phyloP scores from a whole-genome alignment of 179 eudicot genomes.

The Monotropa hypopitys region DNA sequence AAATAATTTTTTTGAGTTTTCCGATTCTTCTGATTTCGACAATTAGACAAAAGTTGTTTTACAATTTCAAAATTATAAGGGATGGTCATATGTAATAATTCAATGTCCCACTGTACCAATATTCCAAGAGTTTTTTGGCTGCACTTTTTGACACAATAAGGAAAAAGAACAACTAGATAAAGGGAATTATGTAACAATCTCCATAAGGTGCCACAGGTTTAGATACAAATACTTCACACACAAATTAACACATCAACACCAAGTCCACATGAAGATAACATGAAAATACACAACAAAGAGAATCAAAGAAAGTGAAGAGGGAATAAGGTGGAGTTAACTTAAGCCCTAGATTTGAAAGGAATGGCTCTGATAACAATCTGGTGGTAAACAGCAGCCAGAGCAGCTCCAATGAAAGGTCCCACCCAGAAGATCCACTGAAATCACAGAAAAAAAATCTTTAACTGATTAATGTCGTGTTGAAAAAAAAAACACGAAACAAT shows the following conservation, averaged over 20 bases:
- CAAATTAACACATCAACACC: constrained; percentile 9
- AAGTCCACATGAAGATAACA: constrained; percentile 6
- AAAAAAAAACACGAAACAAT: too few relatives aligned
- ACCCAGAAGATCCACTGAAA: constrained; percentile 98
- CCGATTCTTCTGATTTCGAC: too few relatives aligned
- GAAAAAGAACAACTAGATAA: too few relatives aligned
- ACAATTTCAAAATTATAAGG: too few relatives aligned
- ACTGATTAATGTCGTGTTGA: too few relatives aligned
- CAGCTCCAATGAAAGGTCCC: constrained; percentile 95
- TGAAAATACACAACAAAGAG: neutral
- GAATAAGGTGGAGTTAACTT: neutral
- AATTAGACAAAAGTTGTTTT: too few relatives aligned
- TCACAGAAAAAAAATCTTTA: neutral
- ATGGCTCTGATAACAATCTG: constrained; percentile 76
- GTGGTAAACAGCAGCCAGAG: constrained; percentile 79
- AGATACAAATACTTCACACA: constrained; percentile 17
- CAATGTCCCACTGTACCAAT: too few relatives aligned
- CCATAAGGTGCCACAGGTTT: constrained; percentile 1
- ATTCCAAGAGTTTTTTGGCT: too few relatives aligned
- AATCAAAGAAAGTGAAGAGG: neutral
- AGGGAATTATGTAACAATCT: too few relatives aligned
- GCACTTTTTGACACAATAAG: too few relatives aligned
- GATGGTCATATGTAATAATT: too few relatives aligned
- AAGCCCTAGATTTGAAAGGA: constrained; percentile 67
- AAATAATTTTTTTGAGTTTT: too few relatives aligned